Percentiles rank a stretch among this genome's conserved stretches.
Evolutionary conservation across 2,329 filamentous ascomycete genomes (phyloP).

Genomic region (Claviceps arundinis): DNA sequence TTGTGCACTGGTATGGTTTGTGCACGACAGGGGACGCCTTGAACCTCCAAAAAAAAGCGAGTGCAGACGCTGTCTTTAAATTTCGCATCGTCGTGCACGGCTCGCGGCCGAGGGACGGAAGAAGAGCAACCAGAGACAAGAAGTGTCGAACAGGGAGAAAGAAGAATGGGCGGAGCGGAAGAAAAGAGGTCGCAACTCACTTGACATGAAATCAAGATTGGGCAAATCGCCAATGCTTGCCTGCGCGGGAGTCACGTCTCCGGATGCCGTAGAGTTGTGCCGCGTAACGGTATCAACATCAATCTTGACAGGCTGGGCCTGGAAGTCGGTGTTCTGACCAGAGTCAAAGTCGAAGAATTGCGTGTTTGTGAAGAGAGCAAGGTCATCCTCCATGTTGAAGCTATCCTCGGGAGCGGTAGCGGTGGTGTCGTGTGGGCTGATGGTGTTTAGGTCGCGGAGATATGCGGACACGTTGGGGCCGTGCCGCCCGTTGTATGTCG

Average conservation of each 20-base stretch:
- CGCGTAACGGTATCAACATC: conserved; percentile 18
- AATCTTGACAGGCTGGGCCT: conserved; percentile 34
- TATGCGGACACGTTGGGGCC: conserved; percentile 84
- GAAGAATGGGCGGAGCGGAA: background rate
- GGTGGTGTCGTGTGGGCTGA: conserved; percentile 44
- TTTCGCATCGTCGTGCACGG: background rate
- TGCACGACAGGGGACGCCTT: background rate
- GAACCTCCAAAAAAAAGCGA: background rate
- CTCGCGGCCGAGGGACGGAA: background rate
- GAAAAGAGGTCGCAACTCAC: conserved; percentile 23
- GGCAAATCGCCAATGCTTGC: conserved; percentile 33
- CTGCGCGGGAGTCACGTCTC: conserved; percentile 25
- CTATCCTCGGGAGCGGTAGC: conserved; percentile 36
- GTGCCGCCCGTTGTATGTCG: conserved; percentile 61
- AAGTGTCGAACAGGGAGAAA: background rate
- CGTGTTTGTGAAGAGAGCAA: conserved; percentile 70
- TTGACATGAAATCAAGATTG: conserved; percentile 35
- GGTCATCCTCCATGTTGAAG: conserved; percentile 55
- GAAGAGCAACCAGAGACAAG: background rate
- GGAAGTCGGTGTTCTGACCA: conserved; percentile 45
- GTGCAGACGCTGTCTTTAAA: background rate
- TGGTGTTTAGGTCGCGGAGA: conserved; percentile 71
- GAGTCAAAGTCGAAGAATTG: conserved; percentile 71
- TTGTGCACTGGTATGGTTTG: conserved; percentile 4
- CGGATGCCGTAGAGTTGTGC: conserved; percentile 21